phyloP scores from a whole-genome alignment of 441 rosid species.

The Adansonia madagascariensis region DNA sequence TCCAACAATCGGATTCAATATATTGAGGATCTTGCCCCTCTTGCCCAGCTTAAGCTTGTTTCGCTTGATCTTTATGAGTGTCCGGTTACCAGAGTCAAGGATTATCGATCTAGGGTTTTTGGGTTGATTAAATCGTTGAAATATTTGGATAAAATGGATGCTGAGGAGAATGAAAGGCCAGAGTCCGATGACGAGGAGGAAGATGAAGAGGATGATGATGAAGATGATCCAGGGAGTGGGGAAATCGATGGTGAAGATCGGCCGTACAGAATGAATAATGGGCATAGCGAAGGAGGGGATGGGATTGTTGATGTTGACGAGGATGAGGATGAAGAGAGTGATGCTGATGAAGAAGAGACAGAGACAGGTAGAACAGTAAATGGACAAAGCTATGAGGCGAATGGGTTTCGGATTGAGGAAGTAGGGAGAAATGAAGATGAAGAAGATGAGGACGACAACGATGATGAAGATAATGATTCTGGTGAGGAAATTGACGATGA shows the following conservation, averaged over 20 bases:
- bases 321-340: constrained; percentile 57
- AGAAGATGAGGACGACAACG: constrained; percentile 48
- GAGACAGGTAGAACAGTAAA: constrained; percentile 42
- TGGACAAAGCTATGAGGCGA: constrained; percentile 41
- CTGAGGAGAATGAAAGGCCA: constrained; percentile 71
- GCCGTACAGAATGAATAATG: constrained; percentile 43
- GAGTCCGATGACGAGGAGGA: constrained; percentile 68
- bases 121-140: constrained; percentile 65
- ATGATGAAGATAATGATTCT: constrained; percentile 42
- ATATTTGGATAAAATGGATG: constrained; percentile 77
- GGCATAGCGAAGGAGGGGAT: constrained; percentile 47
- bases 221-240: constrained; percentile 68
- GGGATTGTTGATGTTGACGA: constrained; percentile 56
- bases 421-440: constrained; percentile 40
- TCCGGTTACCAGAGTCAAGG: constrained; percentile 72
- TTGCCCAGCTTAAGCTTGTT: constrained; percentile 59
- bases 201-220: constrained; percentile 52
- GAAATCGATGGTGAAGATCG: constrained; percentile 68
- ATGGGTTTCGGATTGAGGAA: constrained; percentile 52
- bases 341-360: constrained; percentile 72
- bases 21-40: constrained; percentile 71
- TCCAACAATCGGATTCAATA: constrained; percentile 73
- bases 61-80: constrained; percentile 81
- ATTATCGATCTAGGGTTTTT: constrained; percentile 78
- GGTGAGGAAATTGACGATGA: constrained; percentile 59